These are phyloP conservation scores for Stachybotrys chartarum DNA, from an alignment of 2,329 filamentous ascomycete genomes.

Conservation along the genomic window DNA sequence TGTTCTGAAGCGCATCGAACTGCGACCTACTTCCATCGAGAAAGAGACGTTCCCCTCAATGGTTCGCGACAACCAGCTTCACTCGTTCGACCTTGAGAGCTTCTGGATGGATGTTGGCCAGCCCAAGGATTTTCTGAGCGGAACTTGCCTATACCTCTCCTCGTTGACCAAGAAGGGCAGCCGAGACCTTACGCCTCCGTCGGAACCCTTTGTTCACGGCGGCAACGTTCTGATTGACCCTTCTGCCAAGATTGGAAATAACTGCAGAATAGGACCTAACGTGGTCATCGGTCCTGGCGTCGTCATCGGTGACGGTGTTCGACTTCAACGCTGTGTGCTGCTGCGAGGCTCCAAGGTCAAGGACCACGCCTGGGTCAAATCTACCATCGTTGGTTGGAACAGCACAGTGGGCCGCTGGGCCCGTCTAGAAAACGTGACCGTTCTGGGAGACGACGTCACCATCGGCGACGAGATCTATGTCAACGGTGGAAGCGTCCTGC, in stretches of 20 bases:
- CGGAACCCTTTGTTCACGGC: conserved; percentile 77
- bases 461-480: conserved; percentile 98
- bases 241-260: conserved; percentile 92
- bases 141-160: conserved; percentile 92
- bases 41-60: conserved; percentile 98
- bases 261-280: conserved; percentile 96
- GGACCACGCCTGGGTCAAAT: conserved; percentile 99
- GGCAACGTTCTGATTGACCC: conserved; percentile 96
- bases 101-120: conserved; percentile 99
- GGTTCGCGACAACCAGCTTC: conserved; percentile 79
- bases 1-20: conserved; percentile 84
- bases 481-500: conserved; percentile 90
- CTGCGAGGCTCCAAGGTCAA: conserved; percentile 89
- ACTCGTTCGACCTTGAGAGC: conserved; percentile 93
- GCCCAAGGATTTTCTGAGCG: conserved; percentile 95
- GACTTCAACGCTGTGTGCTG: conserved; percentile 87
- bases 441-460: conserved; percentile 93
- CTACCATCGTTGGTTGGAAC: conserved; percentile 98
- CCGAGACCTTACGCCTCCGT: conserved; percentile 68
- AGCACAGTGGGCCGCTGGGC: conserved; percentile 94
- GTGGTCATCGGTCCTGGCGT: conserved; percentile 93
- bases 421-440: conserved; percentile 94
- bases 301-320: conserved; percentile 86
- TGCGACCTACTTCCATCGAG: conserved; percentile 94
- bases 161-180: conserved; percentile 85